These are phyloP conservation scores for Aspergillus sclerotioniger DNA, from an alignment of 495 filamentous ascomycete genomes.

Conservation along the genomic window DNA sequence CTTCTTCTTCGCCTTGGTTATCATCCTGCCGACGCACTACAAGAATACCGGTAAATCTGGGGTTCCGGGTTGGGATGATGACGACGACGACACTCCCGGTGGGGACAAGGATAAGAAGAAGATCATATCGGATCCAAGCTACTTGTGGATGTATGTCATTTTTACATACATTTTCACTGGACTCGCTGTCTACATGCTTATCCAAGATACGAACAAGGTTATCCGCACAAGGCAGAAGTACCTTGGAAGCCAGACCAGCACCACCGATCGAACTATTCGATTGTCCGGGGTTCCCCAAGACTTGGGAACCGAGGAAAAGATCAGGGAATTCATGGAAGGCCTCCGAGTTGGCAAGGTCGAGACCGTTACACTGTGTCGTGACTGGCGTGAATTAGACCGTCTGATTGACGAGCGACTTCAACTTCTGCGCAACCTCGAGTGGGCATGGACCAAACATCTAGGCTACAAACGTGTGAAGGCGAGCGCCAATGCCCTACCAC, in stretches of 20 bases:
- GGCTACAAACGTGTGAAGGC: slow-evolving; percentile 50
- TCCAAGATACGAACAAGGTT: slow-evolving; percentile 76
- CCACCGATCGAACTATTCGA: slow-evolving; percentile 91
- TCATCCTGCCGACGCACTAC: slow-evolving; percentile 84
- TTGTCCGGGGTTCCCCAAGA: slow-evolving; percentile 84
- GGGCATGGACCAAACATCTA: slow-evolving; percentile 74
- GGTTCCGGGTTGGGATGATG: slow-evolving; percentile 39
- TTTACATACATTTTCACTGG: slow-evolving; percentile 90
- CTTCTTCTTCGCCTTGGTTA: slow-evolving; percentile 71
- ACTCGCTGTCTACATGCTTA: slow-evolving; percentile 77
- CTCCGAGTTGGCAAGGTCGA: slow-evolving; percentile 93
- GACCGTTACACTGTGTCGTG: slow-evolving; percentile 77
- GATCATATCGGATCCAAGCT: slow-evolving; percentile 40
- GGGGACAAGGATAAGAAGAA: slow-evolving; percentile 30
- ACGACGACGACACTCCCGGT: slow-evolving; percentile 16
- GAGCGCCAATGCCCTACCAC: slow-evolving; percentile 49
- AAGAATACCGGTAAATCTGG: slow-evolving; percentile 56
- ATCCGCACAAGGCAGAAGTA: slow-evolving; percentile 87
- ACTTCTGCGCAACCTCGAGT: slow-evolving; percentile 72
- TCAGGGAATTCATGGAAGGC: slow-evolving; percentile 84
- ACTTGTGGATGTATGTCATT: slow-evolving; percentile 89
- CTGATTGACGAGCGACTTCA: slow-evolving; percentile 66
- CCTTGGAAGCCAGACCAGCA: slow-evolving; percentile 85
- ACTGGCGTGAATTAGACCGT: slow-evolving; percentile 82
- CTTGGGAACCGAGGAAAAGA: slow-evolving; percentile 73